These are phyloP conservation scores for Radiomyces spectabilis DNA, from an alignment of 192 early-diverging fungal species.

Conservation along the genomic window DNA sequence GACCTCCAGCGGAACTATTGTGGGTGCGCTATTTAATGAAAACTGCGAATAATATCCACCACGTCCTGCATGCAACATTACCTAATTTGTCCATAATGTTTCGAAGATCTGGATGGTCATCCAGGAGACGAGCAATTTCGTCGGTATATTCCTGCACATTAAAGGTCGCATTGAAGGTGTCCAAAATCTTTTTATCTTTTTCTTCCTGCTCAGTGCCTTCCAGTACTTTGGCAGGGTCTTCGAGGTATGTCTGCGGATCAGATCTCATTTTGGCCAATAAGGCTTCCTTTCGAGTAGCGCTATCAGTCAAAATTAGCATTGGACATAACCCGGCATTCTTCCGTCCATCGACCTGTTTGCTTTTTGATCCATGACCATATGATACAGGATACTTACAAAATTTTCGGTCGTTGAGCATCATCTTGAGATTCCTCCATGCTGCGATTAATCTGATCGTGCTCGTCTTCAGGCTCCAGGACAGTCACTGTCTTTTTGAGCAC, in stretches of 20 bases:
- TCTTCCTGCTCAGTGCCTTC: conserved; percentile 27
- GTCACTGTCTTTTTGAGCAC: conserved; percentile 35
- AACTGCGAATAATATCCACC: background rate
- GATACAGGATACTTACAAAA: too few relatives aligned
- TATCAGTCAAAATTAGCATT: conserved; percentile 6
- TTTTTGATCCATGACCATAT: too few relatives aligned
- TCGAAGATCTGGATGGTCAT: conserved; percentile 36
- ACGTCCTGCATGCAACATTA: too few relatives aligned
- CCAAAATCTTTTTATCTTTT: conserved; percentile 27
- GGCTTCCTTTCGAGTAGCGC: conserved; percentile 38
- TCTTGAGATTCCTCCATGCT: conserved; percentile 24
- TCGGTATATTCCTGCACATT: conserved; percentile 42
- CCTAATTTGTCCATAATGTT: conserved; percentile 37
- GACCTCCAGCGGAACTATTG: conserved; percentile 42
- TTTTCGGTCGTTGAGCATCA: background rate
- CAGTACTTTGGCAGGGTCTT: conserved; percentile 27
- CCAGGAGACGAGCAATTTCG: conserved; percentile 32
- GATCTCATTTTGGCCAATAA: conserved; percentile 34
- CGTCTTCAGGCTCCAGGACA: conserved; percentile 29
- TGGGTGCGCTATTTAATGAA: background rate
- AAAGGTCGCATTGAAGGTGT: conserved; percentile 35
- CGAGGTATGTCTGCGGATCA: conserved; percentile 31
- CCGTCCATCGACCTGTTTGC: too few relatives aligned
- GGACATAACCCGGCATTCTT: too few relatives aligned
- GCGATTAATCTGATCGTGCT: conserved; percentile 1